Conservation (phyloP, 2,329 filamentous ascomycete species). For the Akanthomyces muscarius region DNA sequence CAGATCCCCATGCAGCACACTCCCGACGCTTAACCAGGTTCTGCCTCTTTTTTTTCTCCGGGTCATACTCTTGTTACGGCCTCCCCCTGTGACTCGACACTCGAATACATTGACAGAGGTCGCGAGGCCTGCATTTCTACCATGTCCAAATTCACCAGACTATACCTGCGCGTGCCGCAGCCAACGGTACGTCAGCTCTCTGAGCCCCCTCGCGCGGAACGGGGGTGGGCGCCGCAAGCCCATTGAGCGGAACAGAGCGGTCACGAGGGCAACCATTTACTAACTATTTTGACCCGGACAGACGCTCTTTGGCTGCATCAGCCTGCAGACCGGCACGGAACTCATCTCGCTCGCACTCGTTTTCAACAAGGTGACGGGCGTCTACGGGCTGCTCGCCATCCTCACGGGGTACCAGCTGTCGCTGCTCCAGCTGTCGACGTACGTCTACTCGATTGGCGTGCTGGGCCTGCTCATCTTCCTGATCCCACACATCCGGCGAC, state of each 20-base stretch:
- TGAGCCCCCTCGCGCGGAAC: background rate
- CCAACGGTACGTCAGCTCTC: slow-evolving; percentile 34
- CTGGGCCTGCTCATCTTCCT: slow-evolving; percentile 66
- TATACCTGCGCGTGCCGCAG: slow-evolving; percentile 37
- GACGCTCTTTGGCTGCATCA: slow-evolving; percentile 83
- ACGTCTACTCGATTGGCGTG: slow-evolving; percentile 76
- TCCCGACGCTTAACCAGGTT: slow-evolving; percentile 2
- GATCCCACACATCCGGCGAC: slow-evolving; percentile 73
- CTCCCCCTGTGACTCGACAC: background rate
- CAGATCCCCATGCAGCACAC: slow-evolving; percentile 12
- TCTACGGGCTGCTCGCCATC: slow-evolving; percentile 86
- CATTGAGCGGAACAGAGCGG: background rate
- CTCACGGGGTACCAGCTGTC: slow-evolving; percentile 83
- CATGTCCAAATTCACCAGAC: slow-evolving; percentile 26
- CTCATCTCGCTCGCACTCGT: slow-evolving; percentile 78
- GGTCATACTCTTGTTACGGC: background rate
- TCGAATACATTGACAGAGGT: background rate
- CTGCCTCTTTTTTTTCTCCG: slow-evolving; percentile 9
- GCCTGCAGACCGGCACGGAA: slow-evolving; percentile 80
- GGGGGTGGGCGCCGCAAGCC: background rate
- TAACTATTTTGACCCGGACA: slow-evolving; percentile 34
- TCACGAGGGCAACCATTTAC: background rate
- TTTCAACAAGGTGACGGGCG: slow-evolving; percentile 87
- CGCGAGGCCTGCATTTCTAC: background rate
- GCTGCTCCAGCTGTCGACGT: slow-evolving; percentile 81